These are phyloP conservation scores for Tetrapisispora fleetii DNA, from an alignment of 805 yeast genomes.

Conservation along the genomic window DNA sequence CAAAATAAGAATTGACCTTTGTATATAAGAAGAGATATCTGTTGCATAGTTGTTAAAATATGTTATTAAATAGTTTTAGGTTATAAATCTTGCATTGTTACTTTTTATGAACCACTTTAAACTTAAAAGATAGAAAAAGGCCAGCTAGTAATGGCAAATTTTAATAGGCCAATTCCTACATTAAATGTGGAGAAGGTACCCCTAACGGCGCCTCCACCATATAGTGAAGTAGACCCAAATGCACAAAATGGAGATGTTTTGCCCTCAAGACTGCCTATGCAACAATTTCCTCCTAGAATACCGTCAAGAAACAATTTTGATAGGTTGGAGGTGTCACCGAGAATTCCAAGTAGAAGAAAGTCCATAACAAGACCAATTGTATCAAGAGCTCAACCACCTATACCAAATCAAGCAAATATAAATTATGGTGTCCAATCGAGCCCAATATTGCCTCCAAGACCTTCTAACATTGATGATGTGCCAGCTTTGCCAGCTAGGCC, in stretches of 20 bases:
- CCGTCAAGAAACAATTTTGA: constrained; percentile 6
- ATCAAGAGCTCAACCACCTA: neutral
- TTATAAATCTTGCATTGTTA: too few species aligned
- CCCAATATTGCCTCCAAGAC: constrained; percentile 1
- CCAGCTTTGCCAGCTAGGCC: neutral
- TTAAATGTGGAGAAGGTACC: neutral
- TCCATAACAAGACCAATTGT: neutral
- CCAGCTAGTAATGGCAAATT: neutral
- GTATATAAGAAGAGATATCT: neutral
- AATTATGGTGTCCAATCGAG: too few species aligned
- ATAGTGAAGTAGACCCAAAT: constrained; percentile 6
- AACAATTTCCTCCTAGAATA: constrained; percentile 6
- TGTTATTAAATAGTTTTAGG: neutral
- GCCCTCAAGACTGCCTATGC: neutral
- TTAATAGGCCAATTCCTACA: constrained; percentile 1
- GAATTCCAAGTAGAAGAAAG: constrained; percentile 2
- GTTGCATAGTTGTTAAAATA: too few species aligned
- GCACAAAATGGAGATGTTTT: neutral
- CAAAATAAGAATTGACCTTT: neutral
- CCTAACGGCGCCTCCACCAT: constrained; percentile 8
- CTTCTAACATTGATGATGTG: neutral
- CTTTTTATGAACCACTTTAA: neutral
- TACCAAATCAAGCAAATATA: neutral
- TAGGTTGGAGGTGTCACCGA: neutral
- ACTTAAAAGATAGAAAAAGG: neutral